A percentile compares a stretch with the other conserved stretches of the same genome.
Conservation (phyloP, 1,284 basidiomycete species). For the Caloboletus firmus region DNA sequence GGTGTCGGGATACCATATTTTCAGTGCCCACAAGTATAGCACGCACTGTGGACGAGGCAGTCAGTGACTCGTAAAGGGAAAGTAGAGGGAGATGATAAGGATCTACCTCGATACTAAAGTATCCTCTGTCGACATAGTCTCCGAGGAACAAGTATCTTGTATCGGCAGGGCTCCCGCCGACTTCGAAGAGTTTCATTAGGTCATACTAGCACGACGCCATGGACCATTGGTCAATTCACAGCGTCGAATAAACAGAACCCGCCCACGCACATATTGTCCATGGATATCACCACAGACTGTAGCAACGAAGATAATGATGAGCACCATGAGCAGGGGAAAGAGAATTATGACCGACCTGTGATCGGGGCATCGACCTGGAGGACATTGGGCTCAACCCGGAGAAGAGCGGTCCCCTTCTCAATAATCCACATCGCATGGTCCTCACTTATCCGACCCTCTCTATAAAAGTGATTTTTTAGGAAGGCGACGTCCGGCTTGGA, state of each 20-base stretch:
- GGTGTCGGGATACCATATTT: constrained; percentile 92
- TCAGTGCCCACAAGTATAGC: constrained; percentile 84
- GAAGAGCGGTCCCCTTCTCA: constrained; percentile 73
- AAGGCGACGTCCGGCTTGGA: constrained; percentile 95
- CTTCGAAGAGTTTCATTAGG: constrained; percentile 94
- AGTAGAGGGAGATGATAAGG: not conserved
- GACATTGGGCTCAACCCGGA: constrained; percentile 81
- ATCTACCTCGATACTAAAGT: constrained; percentile 85
- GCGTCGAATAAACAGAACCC: not conserved
- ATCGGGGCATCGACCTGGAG: constrained; percentile 92
- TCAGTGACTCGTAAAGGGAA: constrained; percentile 1
- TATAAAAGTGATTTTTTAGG: constrained; percentile 98
- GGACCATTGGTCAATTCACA: constrained; percentile 21
- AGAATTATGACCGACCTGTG: constrained; percentile 56
- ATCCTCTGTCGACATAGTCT: constrained; percentile 94
- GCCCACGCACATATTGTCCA: constrained; percentile 75
- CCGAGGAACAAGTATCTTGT: constrained; percentile 93
- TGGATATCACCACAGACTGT: constrained; percentile 84
- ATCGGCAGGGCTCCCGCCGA: constrained; percentile 90
- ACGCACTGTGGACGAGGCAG: constrained; percentile 67
- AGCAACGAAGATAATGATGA: constrained; percentile 8
- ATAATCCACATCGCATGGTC: constrained; percentile 90
- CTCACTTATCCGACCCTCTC: constrained; percentile 89
- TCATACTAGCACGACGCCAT: constrained; percentile 61
- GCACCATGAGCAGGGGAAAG: not conserved